Evolutionary conservation across 441 rosid species (phyloP), one percentile per base, ranked within the genome.

Genomic region (Brassica balearica): DNA sequence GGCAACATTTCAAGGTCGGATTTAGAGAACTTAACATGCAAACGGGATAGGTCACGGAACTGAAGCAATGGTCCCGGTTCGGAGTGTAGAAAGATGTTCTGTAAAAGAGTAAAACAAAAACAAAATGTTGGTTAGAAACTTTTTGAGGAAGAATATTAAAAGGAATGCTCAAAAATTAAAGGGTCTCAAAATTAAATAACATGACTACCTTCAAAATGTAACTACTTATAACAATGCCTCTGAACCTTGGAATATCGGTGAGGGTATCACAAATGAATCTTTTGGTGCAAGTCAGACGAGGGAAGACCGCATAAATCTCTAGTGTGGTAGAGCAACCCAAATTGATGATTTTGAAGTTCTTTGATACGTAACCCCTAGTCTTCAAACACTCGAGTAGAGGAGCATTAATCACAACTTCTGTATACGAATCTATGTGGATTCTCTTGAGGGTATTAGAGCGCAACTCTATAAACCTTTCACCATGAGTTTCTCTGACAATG

Each of bases 1-100:
- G 78, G 68, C 48, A 75, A 59, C 51, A 12, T 59, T 68, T 68
- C 51, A 2, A 75, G 51, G 27, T 75, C 48, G 11, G 34, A 43
- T 17, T 0, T 68, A 15, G 0, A 19, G 11, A 59, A 2, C 29
- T 0, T 8, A 17, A 2, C 15, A 27, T 8, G 34, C 12, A 75
- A 43, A 19, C 14, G n/a, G 36, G 48, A 25, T 11, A 70, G 22
- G 68, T 68, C 0, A 43, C 65, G 6, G 9, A 75, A 41, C 60
- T 58, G 48, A 38, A 4, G 10, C n/a, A 75, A 2, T 5, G 20
- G 78, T 15, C 60, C 20, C 1, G 7, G 10, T 8, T 51, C 8
- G 3, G 22, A 7, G 60, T 38, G 11, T 6, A 0, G 1, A 43
- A 58, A 38, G 9, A 67, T 7, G 3, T 0, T 1, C 78, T 67